Evolutionary conservation across 495 filamentous ascomycete genomes (phyloP), one percentile per base, ranked within the genome.

Genomic region (Aspergillus taichungensis): DNA sequence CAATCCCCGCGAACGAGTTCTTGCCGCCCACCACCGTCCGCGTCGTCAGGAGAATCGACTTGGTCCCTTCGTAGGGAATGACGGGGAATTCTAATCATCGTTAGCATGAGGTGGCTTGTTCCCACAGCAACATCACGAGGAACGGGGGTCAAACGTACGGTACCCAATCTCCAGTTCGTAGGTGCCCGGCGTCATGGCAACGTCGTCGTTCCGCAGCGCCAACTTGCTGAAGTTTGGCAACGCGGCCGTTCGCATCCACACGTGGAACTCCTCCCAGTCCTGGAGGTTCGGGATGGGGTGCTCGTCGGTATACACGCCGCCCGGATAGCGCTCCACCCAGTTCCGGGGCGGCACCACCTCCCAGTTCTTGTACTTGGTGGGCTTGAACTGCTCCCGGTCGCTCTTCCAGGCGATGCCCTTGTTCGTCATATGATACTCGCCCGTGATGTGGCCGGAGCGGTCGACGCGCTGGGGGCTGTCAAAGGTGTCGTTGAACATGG

Each of bases 221-320:
- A 97, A 76, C 66, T 99, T 99, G 71, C 83, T 92, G 60, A 99
- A 99, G 13, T 84, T 85, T 1, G 92, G 92, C 45, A 96, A 67
- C n/a, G 90, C 92, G 29, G 92, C 92, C 2, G 94, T 92, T 58
- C 92, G 77, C 92, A 99, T 97, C 92, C 92, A 99, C 29, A 96
- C 89, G 70, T 95, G 88, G 58, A 99, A 95, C 29, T 75, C 76
- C 56, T 96, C 85, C 56, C 86, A 74, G 5, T 82, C 65, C 32
- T 79, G 68, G 8, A 95, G 57, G 50, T 88, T 62, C 0, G 85
- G 85, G 4, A 84, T 79, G 12, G 69, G 70, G 0, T 66, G 62
- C 7, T 72, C 77, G 54, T 96, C 96, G 37, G 72, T 70, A 34
- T 79, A 24, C 18, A 24, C 18, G 18, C 18, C 18, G 18, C 18